Percentiles rank a stretch among this genome's conserved stretches.
Evolutionary conservation across 1,284 basidiomycete species (phyloP).

Genomic region (Leccinum pseudoinsigne): DNA sequence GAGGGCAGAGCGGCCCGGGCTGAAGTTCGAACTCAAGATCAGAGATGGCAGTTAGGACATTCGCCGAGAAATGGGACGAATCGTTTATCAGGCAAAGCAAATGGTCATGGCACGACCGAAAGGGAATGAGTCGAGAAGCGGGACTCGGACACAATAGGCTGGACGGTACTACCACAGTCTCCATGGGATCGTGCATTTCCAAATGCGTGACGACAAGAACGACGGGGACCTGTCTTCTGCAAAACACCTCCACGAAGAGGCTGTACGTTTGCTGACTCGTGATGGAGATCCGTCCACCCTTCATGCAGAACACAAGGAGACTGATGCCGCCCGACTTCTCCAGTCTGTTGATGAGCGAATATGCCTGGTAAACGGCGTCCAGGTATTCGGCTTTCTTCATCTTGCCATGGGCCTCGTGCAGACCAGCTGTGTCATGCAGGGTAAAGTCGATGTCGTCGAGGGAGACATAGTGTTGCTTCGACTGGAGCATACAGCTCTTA

Average conservation of each 20-base stretch:
- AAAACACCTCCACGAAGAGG: conserved; percentile 32
- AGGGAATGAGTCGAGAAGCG: too few relatives aligned
- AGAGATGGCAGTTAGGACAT: too few relatives aligned
- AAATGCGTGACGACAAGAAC: conserved; percentile 38
- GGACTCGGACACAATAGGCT: too few relatives aligned
- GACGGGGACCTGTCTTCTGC: conserved; percentile 34
- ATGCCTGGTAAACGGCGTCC: conserved; percentile 33
- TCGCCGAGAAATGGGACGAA: too few relatives aligned
- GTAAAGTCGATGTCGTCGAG: conserved; percentile 21
- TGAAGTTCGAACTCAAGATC: too few relatives aligned
- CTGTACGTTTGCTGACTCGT: conserved; percentile 34
- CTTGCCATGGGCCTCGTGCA: conserved; percentile 36
- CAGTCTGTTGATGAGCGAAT: conserved; percentile 35
- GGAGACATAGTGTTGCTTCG: conserved; percentile 14
- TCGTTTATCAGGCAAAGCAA: too few relatives aligned
- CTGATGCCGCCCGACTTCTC: conserved; percentile 33
- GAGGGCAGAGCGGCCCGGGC: too few relatives aligned
- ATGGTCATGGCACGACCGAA: too few relatives aligned
- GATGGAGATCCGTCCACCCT: conserved; percentile 35
- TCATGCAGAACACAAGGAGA: conserved; percentile 42
- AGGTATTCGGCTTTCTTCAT: conserved; percentile 25
- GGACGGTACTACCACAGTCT: neutral
- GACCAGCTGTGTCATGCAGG: conserved; percentile 41
- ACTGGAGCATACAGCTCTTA: conserved; percentile 25
- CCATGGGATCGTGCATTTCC: conserved; percentile 33